These are phyloP conservation scores for Chrysopogon serrulatus DNA, from an alignment of 176 grass and related monocot genomes.

Conservation along the genomic window DNA sequence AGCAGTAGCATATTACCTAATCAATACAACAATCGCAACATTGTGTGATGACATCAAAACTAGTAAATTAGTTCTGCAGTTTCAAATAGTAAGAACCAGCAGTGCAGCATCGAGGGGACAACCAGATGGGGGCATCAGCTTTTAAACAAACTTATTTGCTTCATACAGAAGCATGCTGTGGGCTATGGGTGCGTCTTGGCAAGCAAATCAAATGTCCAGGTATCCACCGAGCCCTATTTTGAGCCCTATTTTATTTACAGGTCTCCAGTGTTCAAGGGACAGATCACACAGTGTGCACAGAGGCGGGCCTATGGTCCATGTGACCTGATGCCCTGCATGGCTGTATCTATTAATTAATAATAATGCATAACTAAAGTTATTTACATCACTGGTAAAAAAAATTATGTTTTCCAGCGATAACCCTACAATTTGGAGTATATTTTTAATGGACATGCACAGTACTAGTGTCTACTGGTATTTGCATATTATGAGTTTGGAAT, in stretches of 20 bases:
- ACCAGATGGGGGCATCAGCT: neutral
- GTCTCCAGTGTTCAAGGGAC: conserved; percentile 12
- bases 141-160: conserved; percentile 26
- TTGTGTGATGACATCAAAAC: neutral
- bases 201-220: conserved; percentile 18
- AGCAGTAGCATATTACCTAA: neutral
- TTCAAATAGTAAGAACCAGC: neutral
- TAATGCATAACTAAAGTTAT: neutral
- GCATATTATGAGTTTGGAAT: conserved; percentile 4
- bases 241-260: conserved; percentile 41
- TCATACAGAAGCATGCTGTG: conserved; percentile 37
- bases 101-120: neutral
- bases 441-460: neutral
- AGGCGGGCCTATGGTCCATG: conserved; percentile 24
- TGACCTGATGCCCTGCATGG: conserved; percentile 15
- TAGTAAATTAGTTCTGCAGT: neutral
- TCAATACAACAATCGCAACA: neutral
- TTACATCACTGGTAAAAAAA: neutral
- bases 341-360: conserved; percentile 25
- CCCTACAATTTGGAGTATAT: neutral
- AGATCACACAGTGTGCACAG: conserved; percentile 26
- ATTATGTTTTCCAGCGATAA: neutral
- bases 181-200: neutral
- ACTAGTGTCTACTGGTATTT: neutral
- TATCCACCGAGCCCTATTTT: conserved; percentile 19